Evolutionary conservation across 805 yeast genomes (phyloP), one percentile per base, ranked within the genome.

Genomic region (Starmerella gropengiesseri): DNA sequence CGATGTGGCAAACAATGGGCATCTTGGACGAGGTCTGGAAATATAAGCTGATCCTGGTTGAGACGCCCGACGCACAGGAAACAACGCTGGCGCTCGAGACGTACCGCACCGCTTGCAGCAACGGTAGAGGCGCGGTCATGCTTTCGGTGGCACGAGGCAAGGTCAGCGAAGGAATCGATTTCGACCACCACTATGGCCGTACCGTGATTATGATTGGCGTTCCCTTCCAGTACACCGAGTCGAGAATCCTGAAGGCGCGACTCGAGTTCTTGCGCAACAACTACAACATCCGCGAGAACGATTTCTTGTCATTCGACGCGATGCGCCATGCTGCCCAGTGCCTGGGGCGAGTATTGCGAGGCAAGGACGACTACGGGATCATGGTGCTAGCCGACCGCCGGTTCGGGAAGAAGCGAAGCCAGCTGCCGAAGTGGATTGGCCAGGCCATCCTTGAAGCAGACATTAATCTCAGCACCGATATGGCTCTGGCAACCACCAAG

Each of bases 241-340:
- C 96, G 4, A 77, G 97, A 57, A 91, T 91, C 50, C 68, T 91
- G 55, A 91, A 91, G 55, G 98, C 99, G 0, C 73, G 99, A 40
- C 67, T 91, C 34, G 98, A 91, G 62, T 91, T 91, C 56, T 63
- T 91, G 60, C 70, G 97, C 51, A 97, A 91, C 58, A 87, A 86
- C 55, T 89, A 75, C 60, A 93, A 86, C 55, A 89, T 91, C 43
- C 73, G 85, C 50, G 98, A 91, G 56, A 86, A 84, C 58, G 98
- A 91, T 56, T 91, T 91, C 59, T 60, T 91, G 29, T 87, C 97
- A 9, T 91, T 91, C 69, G 99, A 91, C 63, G 99, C 99, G 12
- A 91, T 91, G 98, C 76, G 99, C 58, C 99, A 91, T 65, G 99
- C 97, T 4, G 97, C 99, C 0, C 99, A 91, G 62, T 91, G 99